Evolutionary conservation across 202 grass and related monocot genomes (phyloP).

Genomic region (Zizania palustris): DNA sequence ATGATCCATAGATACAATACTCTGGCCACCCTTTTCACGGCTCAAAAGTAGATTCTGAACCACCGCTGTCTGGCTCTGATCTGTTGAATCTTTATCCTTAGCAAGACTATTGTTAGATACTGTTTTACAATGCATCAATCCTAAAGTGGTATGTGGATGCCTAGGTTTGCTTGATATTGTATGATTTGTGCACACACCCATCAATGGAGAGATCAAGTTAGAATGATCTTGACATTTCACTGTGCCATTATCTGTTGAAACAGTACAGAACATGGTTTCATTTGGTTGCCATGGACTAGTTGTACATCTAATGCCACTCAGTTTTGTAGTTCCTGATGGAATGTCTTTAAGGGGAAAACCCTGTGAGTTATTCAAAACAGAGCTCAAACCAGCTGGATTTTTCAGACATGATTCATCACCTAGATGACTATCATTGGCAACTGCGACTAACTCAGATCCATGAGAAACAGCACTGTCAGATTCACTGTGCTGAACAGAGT

Average conservation of each 20-base stretch:
- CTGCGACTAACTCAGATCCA: conserved; percentile 2
- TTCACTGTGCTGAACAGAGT: background rate
- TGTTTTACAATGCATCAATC: background rate
- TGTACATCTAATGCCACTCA: conserved; percentile 2
- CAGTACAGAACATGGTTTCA: background rate
- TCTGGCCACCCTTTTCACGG: conserved; percentile 5
- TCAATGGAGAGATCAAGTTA: background rate
- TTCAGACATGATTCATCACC: conserved; percentile 4
- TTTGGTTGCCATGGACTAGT: background rate
- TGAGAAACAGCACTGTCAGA: background rate
- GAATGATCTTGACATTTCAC: background rate
- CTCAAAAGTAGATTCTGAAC: background rate
- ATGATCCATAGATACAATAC: background rate
- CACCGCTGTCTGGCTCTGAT: background rate
- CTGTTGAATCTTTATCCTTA: background rate
- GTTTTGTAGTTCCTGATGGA: background rate
- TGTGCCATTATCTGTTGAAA: background rate
- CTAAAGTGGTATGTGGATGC: background rate
- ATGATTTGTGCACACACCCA: background rate
- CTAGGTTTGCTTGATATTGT: background rate
- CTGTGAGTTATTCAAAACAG: background rate
- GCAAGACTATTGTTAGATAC: background rate
- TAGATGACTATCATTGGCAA: background rate
- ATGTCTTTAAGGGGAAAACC: background rate
- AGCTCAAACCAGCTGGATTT: background rate